Conservation (phyloP, 768 basidiomycete genomes). For the Tephrocybe sp. region DNA sequence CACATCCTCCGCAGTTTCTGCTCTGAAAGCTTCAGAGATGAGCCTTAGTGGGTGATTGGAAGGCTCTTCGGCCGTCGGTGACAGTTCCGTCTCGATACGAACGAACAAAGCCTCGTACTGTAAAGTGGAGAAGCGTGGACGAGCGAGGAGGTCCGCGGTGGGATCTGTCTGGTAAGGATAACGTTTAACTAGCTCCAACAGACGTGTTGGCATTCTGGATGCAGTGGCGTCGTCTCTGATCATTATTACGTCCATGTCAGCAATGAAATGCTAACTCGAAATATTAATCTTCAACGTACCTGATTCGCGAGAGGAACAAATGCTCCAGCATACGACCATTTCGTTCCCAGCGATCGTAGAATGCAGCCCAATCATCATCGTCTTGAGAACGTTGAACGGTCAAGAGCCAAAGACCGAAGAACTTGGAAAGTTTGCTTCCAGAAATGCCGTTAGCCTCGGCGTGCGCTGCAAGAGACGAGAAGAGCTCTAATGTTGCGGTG, state of each 20-base stretch:
- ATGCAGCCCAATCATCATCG: constrained; percentile 58
- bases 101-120: constrained; percentile 63
- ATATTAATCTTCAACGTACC: constrained; percentile 39
- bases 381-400: constrained; percentile 42
- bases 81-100: constrained; percentile 56
- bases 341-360: constrained; percentile 75
- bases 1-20: constrained; percentile 27
- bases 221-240: constrained; percentile 59
- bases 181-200: constrained; percentile 63
- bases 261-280: not conserved
- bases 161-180: constrained; percentile 56
- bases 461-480: constrained; percentile 70
- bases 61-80: constrained; percentile 32
- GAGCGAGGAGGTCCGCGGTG: constrained; percentile 49
- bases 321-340: constrained; percentile 74
- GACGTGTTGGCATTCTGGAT: constrained; percentile 62
- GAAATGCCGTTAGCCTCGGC: constrained; percentile 71
- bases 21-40: constrained; percentile 60
- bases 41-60: constrained; percentile 56
- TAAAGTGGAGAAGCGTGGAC: constrained; percentile 68
- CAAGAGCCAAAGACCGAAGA: constrained; percentile 73
- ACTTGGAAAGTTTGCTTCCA: constrained; percentile 73
- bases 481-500: constrained; percentile 52
- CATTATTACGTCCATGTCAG: no score
- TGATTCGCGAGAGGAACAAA: constrained; percentile 67